Evolutionary conservation across 129 eudicot genomes (phyloP), one percentile per base, ranked within the genome.

Genomic region (Gnaphalium uliginosum): DNA sequence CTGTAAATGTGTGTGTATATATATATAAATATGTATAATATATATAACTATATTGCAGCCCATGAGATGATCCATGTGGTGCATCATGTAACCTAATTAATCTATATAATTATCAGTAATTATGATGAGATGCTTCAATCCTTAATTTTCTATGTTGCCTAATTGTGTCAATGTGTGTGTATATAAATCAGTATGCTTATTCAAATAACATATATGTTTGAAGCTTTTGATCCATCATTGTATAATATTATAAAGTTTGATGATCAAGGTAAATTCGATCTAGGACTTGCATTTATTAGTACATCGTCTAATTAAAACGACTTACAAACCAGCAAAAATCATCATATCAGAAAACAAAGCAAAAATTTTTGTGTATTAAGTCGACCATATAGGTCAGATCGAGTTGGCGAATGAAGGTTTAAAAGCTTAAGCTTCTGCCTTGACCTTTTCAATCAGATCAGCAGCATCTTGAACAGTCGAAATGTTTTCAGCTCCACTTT

Each of bases 391-490:
- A 21, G 57, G 48, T 65, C 50, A 65, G 48, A n/a, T n/a, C 25
- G 8, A 19, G 19, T 35, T 18, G 74, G 15, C 4, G 6, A 46
- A 46, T 14, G 0, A 2, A 70, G 11, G 60, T 39, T 15, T 73
- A 58, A 73, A 14, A 63, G 21, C 41, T 64, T 72, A 76, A 78
- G 88, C 71, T 3, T 76, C 68, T 22, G 85, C 75, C 86, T 85
- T 88, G 26, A 88, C 89, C 75, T 83, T 88, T 81, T 88, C 85
- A 43, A 88, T 85, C 23, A 88, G 76, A 66, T 88, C 89, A 59
- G 89, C 92, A 19, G 93, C 89, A 58, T 88, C 93, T 76, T 88
- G 93, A 76, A 88, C 93, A 17, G 89, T 85, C 17, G 93, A 70
- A 50, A 88, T 88, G 83, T 78, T 88, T 62, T 88, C 89, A 23